These are phyloP conservation scores for Beauveria bassiana DNA, from an alignment of 2,329 filamentous ascomycete species.

Conservation along the genomic window DNA sequence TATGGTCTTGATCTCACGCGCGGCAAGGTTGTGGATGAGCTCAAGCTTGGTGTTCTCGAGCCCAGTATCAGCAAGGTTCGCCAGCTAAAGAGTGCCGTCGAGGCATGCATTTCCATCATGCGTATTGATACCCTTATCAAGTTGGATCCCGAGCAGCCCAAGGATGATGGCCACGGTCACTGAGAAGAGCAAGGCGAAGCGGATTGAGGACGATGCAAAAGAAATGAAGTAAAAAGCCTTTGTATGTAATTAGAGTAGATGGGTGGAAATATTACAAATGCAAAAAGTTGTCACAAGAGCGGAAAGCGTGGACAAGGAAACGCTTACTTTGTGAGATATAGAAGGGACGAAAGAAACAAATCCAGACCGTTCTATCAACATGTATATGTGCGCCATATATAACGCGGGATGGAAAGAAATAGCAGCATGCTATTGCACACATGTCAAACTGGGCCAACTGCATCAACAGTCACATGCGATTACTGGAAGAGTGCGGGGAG, in stretches of 20 bases:
- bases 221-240: constrained; percentile 12
- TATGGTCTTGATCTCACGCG: constrained; percentile 87
- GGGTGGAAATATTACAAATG: constrained; percentile 1
- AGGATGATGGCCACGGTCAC: constrained; percentile 78
- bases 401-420: no score
- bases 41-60: constrained; percentile 93
- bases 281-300: background rate
- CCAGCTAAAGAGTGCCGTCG: constrained; percentile 96
- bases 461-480: background rate
- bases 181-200: constrained; percentile 33
- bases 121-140: constrained; percentile 98
- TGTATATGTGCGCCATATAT: background rate
- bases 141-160: constrained; percentile 80
- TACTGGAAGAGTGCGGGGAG: background rate
- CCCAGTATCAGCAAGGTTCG: constrained; percentile 97
- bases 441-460: no score
- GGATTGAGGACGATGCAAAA: constrained; percentile 10
- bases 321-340: background rate
- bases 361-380: background rate
- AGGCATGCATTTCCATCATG: constrained; percentile 99
- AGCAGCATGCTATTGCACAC: no score
- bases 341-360: background rate
- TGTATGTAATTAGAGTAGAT: constrained; percentile 9
- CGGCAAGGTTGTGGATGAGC: constrained; percentile 84
- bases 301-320: background rate